Conservation (phyloP, 2,329 filamentous ascomycete species). For the Fusarium sp. region DNA sequence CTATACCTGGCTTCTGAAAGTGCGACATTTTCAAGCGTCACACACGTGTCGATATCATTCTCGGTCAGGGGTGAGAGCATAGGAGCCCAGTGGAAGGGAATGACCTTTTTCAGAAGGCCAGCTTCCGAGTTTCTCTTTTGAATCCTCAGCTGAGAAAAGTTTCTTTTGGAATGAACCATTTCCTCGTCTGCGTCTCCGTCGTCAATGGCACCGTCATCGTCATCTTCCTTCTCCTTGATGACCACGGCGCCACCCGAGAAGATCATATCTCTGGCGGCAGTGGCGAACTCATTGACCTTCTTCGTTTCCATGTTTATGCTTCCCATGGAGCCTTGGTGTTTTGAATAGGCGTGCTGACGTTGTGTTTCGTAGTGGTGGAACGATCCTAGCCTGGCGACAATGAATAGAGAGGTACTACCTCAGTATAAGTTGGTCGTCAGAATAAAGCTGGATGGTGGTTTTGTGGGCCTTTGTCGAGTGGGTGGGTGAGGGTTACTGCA, state of each 20-base stretch:
- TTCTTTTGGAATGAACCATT: constrained; percentile 56
- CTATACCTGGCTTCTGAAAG: constrained; percentile 65
- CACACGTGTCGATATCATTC: constrained; percentile 72
- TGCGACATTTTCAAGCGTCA: constrained; percentile 68
- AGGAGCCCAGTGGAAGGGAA: constrained; percentile 72
- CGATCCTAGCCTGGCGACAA: too few relatives aligned
- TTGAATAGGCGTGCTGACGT: not conserved
- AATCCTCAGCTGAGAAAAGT: constrained; percentile 57
- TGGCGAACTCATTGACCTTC: constrained; percentile 49
- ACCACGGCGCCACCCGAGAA: constrained; percentile 39
- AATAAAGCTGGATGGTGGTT: constrained; percentile 17
- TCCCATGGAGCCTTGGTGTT: constrained; percentile 9
- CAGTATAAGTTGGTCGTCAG: constrained; percentile 23
- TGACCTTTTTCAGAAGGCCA: constrained; percentile 57
- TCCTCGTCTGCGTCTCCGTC: constrained; percentile 58
- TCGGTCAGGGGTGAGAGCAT: constrained; percentile 76
- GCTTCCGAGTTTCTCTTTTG: constrained; percentile 51
- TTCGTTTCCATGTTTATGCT: constrained; percentile 39
- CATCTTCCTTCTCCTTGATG: constrained; percentile 31
- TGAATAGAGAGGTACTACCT: constrained; percentile 31
- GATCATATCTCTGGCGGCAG: constrained; percentile 48
- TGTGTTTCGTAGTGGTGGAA: not conserved
- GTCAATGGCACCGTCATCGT: constrained; percentile 54
- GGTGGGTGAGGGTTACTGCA: constrained; percentile 7
- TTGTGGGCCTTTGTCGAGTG: constrained; percentile 23